Evolutionary conservation across 352 stramenopile genomes (phyloP).

Genomic region (Phytophthora quininea): DNA sequence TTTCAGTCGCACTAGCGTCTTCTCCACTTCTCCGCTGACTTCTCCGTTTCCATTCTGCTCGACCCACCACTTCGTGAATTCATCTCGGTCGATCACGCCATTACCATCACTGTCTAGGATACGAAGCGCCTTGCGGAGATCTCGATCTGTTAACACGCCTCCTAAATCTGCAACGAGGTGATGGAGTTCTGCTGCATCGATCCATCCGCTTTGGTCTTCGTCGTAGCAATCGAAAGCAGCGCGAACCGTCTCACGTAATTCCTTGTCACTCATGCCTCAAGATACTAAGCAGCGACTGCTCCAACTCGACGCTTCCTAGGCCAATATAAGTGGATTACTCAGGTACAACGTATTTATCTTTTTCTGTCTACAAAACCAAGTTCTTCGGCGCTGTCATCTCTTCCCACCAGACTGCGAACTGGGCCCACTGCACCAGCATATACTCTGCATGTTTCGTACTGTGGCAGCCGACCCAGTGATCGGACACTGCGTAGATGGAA

Average conservation of each 20-base stretch:
- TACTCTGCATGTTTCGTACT: conserved; percentile 49
- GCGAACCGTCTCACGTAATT: conserved; percentile 59
- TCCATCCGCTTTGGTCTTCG: conserved; percentile 55
- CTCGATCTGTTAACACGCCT: conserved; percentile 51
- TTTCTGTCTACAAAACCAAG: conserved; percentile 44
- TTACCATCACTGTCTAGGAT: conserved; percentile 60
- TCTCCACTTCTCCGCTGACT: conserved; percentile 48
- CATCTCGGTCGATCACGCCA: conserved; percentile 55
- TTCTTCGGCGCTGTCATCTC: conserved; percentile 62
- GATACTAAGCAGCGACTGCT: not conserved
- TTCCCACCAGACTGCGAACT: conserved; percentile 63
- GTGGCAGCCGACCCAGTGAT: conserved; percentile 39
- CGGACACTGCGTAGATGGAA: conserved; percentile 31
- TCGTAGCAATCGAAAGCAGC: conserved; percentile 70
- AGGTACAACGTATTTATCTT: not conserved
- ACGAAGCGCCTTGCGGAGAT: conserved; percentile 42
- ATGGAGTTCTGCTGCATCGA: conserved; percentile 55
- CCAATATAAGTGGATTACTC: too few relatives aligned
- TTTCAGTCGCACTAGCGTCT: conserved; percentile 55
- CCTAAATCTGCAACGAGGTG: conserved; percentile 62
- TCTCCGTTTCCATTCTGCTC: conserved; percentile 42
- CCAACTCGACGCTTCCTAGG: too few relatives aligned
- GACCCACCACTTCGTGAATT: conserved; percentile 71
- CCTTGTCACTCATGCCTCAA: conserved; percentile 14
- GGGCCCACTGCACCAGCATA: conserved; percentile 56